Evolutionary conservation across 208 protist species (phyloP), one percentile per base, ranked within the genome.

Genomic region (Blechomonas ayalai): DNA sequence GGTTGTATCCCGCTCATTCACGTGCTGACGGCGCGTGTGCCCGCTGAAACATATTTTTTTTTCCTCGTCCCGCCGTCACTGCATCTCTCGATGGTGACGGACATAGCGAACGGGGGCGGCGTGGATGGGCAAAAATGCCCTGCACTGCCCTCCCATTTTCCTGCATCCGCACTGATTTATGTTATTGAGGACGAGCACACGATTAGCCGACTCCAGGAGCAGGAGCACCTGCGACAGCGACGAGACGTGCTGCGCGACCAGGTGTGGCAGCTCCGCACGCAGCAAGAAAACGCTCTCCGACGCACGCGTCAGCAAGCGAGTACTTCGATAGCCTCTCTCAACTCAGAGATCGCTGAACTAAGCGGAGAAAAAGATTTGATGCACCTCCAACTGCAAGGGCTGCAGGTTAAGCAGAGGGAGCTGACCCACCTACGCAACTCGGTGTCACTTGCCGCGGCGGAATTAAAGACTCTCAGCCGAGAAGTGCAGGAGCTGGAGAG

Each of bases 211-310:
- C 22, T 84, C 0, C 16, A 28, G 10, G 63, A 76, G 19, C 59
- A 67, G 23, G 23, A 54, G 35, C 24, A 12, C 6, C 59, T 84
- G 15, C 66, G 57, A n/a, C 45, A 35, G 7, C 34, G 62, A 42
- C 47, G 39, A 15, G 0, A 4, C 0, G 27, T 9, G 1, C 23
- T 69, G 6, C 55, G 45, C 12, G 59, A 60, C 12, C n/a, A n/a
- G n/a, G n/a, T n/a, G n/a, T n/a, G n/a, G n/a, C n/a, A n/a, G n/a
- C n/a, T n/a, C 43, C 61, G 33, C 18, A 31, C 2, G 32, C n/a
- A 18, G 38, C 28, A 16, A 59, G 60, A 19, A 44, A 26, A 9
- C 36, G 47, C 8, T 5, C 65, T 20, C 28, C 34, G 16, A 34
- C 16, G 9, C 45, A 57, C 26, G 12, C 28, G 1, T 44, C 35